Conservation (phyloP, 352 stramenopile genomes). For the Elongisporangium undulatum region DNA sequence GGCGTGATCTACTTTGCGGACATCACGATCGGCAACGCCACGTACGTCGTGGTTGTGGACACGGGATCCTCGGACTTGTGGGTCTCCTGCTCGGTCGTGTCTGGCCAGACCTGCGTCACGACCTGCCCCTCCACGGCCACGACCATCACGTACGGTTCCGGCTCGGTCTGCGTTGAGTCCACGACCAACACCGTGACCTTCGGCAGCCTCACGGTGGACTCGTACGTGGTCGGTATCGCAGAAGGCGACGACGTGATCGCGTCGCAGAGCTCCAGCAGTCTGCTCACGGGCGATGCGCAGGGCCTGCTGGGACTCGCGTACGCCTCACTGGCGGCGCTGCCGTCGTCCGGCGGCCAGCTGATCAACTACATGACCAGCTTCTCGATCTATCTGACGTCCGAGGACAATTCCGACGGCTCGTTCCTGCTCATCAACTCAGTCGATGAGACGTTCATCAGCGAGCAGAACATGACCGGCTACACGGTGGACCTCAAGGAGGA, state of each 20-base stretch:
- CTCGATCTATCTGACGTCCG: slow-evolving; percentile 53
- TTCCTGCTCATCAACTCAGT: slow-evolving; percentile 72
- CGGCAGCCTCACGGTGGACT: slow-evolving; percentile 29
- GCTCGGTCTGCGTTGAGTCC: slow-evolving; percentile 54
- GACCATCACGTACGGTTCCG: slow-evolving; percentile 63
- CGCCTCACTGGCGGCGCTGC: slow-evolving; percentile 37
- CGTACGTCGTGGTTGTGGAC: slow-evolving; percentile 58
- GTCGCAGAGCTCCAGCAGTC: slow-evolving; percentile 15
- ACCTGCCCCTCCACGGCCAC: slow-evolving; percentile 32
- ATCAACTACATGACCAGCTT: slow-evolving; percentile 64
- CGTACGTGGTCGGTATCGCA: slow-evolving; percentile 58
- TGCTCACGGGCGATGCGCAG: slow-evolving; percentile 43
- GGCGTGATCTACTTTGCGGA: slow-evolving; percentile 64
- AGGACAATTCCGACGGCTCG: slow-evolving; percentile 38
- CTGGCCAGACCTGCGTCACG: slow-evolving; percentile 24
- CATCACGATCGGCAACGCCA: slow-evolving; percentile 32
- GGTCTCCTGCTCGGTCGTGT: slow-evolving; percentile 62
- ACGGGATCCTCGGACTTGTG: slow-evolving; percentile 78
- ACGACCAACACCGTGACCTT: slow-evolving; percentile 33
- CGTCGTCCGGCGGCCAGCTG: slow-evolving; percentile 38
- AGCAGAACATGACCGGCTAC: slow-evolving; percentile 36
- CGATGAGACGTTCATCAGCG: slow-evolving; percentile 45
- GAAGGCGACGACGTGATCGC: slow-evolving; percentile 45
- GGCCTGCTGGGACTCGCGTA: slow-evolving; percentile 70
- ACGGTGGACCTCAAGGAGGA: slow-evolving; percentile 42